These are phyloP conservation scores for Termitomyces sp. DNA, from an alignment of 768 basidiomycete species.

Conservation along the genomic window DNA sequence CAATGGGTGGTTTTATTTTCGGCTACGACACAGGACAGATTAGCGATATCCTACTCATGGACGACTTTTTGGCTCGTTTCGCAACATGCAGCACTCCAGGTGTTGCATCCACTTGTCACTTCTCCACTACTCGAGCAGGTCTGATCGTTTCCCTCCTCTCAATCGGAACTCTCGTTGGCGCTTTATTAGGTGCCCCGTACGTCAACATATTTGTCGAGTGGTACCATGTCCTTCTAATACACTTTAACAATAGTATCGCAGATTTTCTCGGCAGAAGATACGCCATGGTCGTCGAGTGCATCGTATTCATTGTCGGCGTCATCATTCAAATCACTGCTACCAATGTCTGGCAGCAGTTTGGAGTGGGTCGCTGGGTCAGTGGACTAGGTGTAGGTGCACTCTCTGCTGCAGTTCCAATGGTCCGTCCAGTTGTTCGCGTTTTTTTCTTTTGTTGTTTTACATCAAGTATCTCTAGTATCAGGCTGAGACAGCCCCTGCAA, in stretches of 20 bases:
- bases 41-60: constrained; percentile 69
- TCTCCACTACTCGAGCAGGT: constrained; percentile 51
- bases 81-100: constrained; percentile 39
- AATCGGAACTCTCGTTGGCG: constrained; percentile 64
- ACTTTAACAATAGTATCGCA: constrained; percentile 35
- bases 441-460: neutral
- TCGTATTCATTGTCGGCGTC: constrained; percentile 53
- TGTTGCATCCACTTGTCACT: constrained; percentile 39
- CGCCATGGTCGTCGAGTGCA: constrained; percentile 60
- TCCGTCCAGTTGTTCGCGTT: constrained; percentile 13
- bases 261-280: constrained; percentile 60
- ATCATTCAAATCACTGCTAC: constrained; percentile 50
- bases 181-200: constrained; percentile 55
- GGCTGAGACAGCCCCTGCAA: constrained; percentile 66
- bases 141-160: constrained; percentile 68
- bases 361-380: constrained; percentile 57
- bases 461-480: constrained; percentile 38
- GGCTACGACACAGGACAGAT: constrained; percentile 77
- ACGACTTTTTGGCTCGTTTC: constrained; percentile 62
- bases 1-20: constrained; percentile 68
- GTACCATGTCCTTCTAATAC: neutral
- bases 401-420: constrained; percentile 63
- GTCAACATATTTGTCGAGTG: constrained; percentile 17
- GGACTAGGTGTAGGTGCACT: constrained; percentile 68
- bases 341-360: constrained; percentile 58